Conservation (phyloP, 345 rosid species). For the Rhizophora mangle region DNA sequence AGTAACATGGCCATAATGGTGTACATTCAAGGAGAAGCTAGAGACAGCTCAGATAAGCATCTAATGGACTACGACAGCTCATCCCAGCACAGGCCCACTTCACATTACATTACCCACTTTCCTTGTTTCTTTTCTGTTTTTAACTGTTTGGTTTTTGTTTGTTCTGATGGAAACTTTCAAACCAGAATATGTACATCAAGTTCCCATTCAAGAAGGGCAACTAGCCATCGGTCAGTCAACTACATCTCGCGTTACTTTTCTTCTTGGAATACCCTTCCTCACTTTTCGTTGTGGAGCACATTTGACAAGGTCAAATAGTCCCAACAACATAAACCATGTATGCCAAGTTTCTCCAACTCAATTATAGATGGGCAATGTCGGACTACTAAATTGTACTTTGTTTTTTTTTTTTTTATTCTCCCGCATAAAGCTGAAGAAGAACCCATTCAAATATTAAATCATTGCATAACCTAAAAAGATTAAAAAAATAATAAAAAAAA, state of each 20-base stretch:
- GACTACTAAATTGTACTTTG: background rate
- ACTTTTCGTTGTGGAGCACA: background rate
- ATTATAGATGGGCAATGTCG: background rate
- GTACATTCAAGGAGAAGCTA: conserved; percentile 13
- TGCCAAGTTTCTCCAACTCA: background rate
- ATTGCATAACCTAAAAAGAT: too few relatives aligned
- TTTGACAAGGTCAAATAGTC: conserved; percentile 1
- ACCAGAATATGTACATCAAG: too few relatives aligned
- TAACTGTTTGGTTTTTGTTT: background rate
- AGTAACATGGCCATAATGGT: conserved; percentile 13
- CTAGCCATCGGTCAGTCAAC: conserved; percentile 3
- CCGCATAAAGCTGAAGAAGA: background rate
- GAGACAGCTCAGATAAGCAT: conserved; percentile 23
- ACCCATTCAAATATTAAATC: background rate
- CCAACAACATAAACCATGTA: background rate
- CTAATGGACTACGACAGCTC: conserved; percentile 29
- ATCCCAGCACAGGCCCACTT: conserved; percentile 18
- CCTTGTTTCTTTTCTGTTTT: background rate
- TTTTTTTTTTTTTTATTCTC: background rate
- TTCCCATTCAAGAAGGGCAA: background rate
- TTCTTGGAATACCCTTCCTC: too few relatives aligned
- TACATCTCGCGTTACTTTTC: background rate
- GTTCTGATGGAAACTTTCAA: too few relatives aligned
- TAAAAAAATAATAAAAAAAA: too few relatives aligned
- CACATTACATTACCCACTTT: background rate